phyloP scores from a whole-genome alignment of 2,329 filamentous ascomycete species.

The Fusarium pseudocircinatum region DNA sequence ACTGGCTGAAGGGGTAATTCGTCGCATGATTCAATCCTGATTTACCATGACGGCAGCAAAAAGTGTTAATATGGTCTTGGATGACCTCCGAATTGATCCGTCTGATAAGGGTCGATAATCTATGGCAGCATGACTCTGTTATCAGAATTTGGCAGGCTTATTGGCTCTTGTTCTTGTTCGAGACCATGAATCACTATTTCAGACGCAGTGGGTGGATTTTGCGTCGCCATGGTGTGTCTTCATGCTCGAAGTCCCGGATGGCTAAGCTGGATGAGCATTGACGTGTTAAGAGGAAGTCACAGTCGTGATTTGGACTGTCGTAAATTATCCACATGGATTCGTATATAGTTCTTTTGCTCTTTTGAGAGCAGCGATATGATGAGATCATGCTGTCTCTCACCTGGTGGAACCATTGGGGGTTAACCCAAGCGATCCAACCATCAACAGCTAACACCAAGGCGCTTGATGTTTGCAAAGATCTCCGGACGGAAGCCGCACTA shows the following conservation, averaged over 20 bases:
- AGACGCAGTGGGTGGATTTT: background rate
- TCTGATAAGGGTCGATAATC: background rate
- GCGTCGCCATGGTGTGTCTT: background rate
- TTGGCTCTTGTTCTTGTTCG: background rate
- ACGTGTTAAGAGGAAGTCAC: constrained; percentile 14
- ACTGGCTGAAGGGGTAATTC: background rate
- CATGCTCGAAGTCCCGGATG: background rate
- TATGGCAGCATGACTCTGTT: constrained; percentile 3
- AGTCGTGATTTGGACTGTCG: constrained; percentile 32
- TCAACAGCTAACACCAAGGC: constrained; percentile 21
- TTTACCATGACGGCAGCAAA: background rate
- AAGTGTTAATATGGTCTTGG: background rate
- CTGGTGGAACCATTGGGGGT: constrained; percentile 37
- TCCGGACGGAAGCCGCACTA: constrained; percentile 13
- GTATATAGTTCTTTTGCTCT: constrained; percentile 48
- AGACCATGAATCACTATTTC: background rate
- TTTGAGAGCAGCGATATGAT: constrained; percentile 22
- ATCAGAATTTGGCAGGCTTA: background rate
- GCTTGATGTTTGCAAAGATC: constrained; percentile 31
- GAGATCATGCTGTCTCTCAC: constrained; percentile 23
- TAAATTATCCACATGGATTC: constrained; percentile 51
- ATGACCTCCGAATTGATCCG: background rate
- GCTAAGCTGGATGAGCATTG: constrained; percentile 5
- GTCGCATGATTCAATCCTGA: background rate
- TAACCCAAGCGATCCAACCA: constrained; percentile 35